Conservation (phyloP, 2,329 filamentous ascomycete genomes). For the Curvularia verruculosa region DNA sequence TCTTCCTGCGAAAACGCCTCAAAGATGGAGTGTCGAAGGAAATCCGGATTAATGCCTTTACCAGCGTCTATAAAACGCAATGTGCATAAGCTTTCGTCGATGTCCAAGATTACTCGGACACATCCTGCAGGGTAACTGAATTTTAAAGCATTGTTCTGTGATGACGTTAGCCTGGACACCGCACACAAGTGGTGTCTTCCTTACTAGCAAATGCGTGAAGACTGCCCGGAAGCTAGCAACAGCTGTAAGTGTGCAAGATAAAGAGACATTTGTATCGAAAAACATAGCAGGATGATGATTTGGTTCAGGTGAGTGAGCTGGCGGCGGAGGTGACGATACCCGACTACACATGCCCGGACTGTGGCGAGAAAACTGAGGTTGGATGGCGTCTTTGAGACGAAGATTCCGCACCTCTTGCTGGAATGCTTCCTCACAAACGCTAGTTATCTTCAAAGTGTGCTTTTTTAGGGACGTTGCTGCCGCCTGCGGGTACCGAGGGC, state of each 20-base stretch:
- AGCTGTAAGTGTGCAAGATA: conserved; percentile 5
- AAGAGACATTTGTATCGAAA: conserved; percentile 9
- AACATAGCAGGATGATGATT: conserved; percentile 3
- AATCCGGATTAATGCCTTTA: conserved; percentile 7
- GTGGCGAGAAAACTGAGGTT: not conserved
- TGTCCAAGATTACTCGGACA: conserved; percentile 9
- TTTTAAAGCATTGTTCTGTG: conserved; percentile 11
- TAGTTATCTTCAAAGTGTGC: not conserved
- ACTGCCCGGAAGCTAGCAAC: conserved; percentile 11
- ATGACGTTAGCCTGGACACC: not conserved
- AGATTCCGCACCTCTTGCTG: conserved; percentile 7
- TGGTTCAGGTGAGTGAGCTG: not conserved
- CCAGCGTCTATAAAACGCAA: conserved; percentile 6
- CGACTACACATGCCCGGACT: not conserved
- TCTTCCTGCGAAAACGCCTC: conserved; percentile 15
- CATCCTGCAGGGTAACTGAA: conserved; percentile 6
- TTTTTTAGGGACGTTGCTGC: not conserved
- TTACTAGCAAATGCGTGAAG: conserved; percentile 10
- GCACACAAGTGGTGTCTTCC: not conserved
- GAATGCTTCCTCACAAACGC: conserved; percentile 7
- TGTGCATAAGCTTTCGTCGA: not conserved
- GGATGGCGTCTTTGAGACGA: conserved; percentile 8
- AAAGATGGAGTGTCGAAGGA: conserved; percentile 11
- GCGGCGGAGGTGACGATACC: not conserved
- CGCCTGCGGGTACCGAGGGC: not conserved